Conservation (phyloP, 805 yeast genomes). For the Kurtzmaniella cleridarum region DNA sequence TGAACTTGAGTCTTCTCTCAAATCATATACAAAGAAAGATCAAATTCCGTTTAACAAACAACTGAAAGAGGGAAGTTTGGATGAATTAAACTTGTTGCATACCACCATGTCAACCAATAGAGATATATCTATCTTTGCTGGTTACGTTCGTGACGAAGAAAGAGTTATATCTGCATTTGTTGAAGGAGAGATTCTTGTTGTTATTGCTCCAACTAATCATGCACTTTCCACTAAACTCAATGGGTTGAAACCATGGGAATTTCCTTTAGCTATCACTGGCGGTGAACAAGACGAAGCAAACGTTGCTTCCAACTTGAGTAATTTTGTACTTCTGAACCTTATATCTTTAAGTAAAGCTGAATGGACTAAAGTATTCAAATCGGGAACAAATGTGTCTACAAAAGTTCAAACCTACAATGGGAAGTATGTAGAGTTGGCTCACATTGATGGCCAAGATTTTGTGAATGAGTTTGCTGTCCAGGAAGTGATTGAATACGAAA, state of each 20-base stretch:
- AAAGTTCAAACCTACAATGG: not conserved
- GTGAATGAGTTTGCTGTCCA: not conserved
- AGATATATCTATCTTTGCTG: slow-evolving; percentile 55
- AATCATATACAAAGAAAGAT: slow-evolving; percentile 3
- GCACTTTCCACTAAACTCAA: slow-evolving; percentile 42
- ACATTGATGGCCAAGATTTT: not conserved
- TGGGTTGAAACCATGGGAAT: slow-evolving; percentile 77
- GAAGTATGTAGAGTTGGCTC: not conserved
- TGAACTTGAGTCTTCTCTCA: slow-evolving; percentile 7
- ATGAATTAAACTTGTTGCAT: slow-evolving; percentile 21
- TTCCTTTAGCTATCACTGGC: slow-evolving; percentile 44
- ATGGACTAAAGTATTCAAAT: not conserved
- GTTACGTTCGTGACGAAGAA: slow-evolving; percentile 59
- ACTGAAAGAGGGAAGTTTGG: slow-evolving; percentile 4
- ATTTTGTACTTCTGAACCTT: slow-evolving; percentile 52
- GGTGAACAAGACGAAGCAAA: slow-evolving; percentile 44
- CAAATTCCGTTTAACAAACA: not conserved
- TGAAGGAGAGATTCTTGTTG: slow-evolving; percentile 45
- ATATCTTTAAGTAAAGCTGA: slow-evolving; percentile 30
- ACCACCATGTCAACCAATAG: slow-evolving; percentile 31
- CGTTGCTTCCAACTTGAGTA: slow-evolving; percentile 46
- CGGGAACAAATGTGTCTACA: not conserved
- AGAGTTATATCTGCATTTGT: slow-evolving; percentile 37
- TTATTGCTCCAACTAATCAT: slow-evolving; percentile 67
- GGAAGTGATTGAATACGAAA: slow-evolving; percentile 19